phyloP scores from a whole-genome alignment of 331 rosid species.

The Saraca asoca region DNA sequence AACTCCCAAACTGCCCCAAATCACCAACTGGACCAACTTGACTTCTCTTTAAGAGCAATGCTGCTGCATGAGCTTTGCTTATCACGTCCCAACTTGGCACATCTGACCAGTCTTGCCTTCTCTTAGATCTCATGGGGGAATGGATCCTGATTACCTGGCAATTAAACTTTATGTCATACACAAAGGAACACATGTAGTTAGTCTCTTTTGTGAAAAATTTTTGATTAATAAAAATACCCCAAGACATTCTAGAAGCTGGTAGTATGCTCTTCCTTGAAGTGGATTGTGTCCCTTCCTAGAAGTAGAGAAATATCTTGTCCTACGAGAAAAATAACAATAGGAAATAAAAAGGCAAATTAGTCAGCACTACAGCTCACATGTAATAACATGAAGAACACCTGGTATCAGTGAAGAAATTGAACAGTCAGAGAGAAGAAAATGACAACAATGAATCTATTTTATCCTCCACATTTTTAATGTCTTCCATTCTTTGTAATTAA shows the following conservation, averaged over 20 bases:
- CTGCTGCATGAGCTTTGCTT: constrained; percentile 81
- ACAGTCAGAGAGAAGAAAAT: background rate
- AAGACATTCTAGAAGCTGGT: constrained; percentile 96
- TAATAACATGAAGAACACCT: background rate
- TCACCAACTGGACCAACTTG: constrained; percentile 43
- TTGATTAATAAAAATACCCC: constrained; percentile 63
- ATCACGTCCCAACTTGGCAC: constrained; percentile 74
- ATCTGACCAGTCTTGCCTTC: constrained; percentile 91
- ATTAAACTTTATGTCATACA: constrained; percentile 19
- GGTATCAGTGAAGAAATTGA: constrained; percentile 22
- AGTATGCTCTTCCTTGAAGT: constrained; percentile 99
- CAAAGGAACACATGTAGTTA: background rate
- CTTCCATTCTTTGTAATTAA: background rate
- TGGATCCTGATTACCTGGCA: constrained; percentile 91
- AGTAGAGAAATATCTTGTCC: constrained; percentile 93
- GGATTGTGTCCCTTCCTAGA: constrained; percentile 98
- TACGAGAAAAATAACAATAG: constrained; percentile 34
- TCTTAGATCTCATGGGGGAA: constrained; percentile 91
- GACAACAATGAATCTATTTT: background rate
- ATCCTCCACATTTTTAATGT: background rate
- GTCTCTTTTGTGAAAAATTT: constrained; percentile 1
- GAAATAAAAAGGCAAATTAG: background rate
- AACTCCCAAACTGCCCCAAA: constrained; percentile 84
- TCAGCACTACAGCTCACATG: constrained; percentile 3
- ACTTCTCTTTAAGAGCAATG: constrained; percentile 60